These are phyloP conservation scores for Phytophthora sansomeana DNA, from an alignment of 352 stramenopile genomes.

Conservation along the genomic window DNA sequence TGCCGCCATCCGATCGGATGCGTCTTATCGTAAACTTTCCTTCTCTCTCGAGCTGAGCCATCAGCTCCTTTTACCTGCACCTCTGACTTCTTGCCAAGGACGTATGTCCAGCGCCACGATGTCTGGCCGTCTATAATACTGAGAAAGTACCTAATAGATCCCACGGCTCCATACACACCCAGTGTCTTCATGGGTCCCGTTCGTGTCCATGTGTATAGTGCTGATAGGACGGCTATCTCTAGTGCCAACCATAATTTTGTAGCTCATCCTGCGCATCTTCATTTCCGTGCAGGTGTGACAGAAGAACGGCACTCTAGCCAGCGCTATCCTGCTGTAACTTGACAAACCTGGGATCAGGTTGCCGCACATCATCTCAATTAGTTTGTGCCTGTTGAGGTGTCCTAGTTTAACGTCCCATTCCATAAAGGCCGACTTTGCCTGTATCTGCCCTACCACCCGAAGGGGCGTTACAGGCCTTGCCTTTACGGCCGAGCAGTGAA, in stretches of 20 bases:
- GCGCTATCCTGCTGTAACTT: neutral
- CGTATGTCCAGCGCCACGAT: too few species aligned
- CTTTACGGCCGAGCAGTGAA: neutral
- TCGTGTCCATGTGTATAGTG: too few species aligned
- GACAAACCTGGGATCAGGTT: neutral
- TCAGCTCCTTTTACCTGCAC: neutral
- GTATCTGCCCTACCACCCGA: neutral
- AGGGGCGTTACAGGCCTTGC: neutral
- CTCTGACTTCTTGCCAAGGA: neutral
- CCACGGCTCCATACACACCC: too few species aligned
- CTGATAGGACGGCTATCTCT: too few species aligned
- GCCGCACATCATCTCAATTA: neutral
- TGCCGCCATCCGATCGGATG: neutral
- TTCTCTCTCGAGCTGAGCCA: neutral
- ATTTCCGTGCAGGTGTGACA: constrained; percentile 3
- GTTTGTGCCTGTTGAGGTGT: too few species aligned
- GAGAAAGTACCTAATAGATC: too few species aligned
- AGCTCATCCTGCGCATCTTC: constrained; percentile 1
- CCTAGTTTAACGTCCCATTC: neutral
- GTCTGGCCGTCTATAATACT: too few species aligned
- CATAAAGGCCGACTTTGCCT: neutral
- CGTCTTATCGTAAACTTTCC: neutral
- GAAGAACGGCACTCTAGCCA: neutral
- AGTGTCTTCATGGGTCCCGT: too few species aligned
- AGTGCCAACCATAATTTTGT: too few species aligned